Conservation (phyloP, 2,329 filamentous ascomycete genomes). For the Fusarium goolgardi region DNA sequence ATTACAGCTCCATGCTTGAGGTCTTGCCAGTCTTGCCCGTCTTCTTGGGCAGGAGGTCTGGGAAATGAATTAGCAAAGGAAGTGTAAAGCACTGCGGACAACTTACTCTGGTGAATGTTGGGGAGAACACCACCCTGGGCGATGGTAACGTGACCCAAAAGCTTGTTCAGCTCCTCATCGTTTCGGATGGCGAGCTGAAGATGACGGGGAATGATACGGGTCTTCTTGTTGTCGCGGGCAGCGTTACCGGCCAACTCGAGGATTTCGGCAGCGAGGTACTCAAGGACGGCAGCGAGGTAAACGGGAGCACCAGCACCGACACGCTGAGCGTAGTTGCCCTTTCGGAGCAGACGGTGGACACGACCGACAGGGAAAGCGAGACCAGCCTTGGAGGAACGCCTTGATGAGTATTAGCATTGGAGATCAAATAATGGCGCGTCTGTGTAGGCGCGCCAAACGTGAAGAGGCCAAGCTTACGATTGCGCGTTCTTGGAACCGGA, state of each 20-base stretch:
- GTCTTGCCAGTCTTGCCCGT: conserved; percentile 94
- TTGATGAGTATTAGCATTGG: conserved; percentile 54
- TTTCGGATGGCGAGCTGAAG: conserved; percentile 99
- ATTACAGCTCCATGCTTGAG: conserved; percentile 93
- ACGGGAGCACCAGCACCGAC: conserved; percentile 98
- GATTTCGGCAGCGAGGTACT: conserved; percentile 98
- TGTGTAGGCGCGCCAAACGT: conserved; percentile 1
- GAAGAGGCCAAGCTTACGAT: conserved; percentile 75
- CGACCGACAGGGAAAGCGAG: conserved; percentile 98
- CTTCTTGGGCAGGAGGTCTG: conserved; percentile 99
- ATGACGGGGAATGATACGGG: conserved; percentile 98
- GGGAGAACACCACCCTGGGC: conserved; percentile 96
- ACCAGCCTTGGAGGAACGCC: conserved; percentile 98
- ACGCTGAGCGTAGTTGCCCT: conserved; percentile 99
- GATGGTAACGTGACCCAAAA: conserved; percentile 94
- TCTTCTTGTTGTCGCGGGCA: conserved; percentile 99
- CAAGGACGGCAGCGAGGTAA: conserved; percentile 96
- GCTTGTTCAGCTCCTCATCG: conserved; percentile 99
- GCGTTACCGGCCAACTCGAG: conserved; percentile 99
- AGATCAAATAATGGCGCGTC: conserved; percentile 10
- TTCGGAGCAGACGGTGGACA: conserved; percentile 98
- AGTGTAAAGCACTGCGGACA: neutral
- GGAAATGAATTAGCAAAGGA: conserved; percentile 53
- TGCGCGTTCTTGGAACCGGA: conserved; percentile 99
- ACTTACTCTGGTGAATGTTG: conserved; percentile 97